Percentiles rank a stretch among this genome's conserved stretches.
phyloP scores from a whole-genome alignment of 305 asterid species.

The Plantago coronopus region DNA sequence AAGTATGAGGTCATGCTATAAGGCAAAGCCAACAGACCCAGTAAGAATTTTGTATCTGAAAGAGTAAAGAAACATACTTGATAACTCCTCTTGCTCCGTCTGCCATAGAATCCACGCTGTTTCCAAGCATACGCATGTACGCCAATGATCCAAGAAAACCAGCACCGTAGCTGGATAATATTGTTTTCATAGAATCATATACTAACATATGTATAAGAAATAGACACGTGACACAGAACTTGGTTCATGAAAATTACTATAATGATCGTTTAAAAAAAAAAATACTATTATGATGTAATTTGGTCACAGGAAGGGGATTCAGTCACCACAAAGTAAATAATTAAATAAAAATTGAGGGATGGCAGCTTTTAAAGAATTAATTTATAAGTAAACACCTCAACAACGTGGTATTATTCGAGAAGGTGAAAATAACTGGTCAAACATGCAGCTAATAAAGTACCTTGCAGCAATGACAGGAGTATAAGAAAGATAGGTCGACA shows the following conservation, averaged over 20 bases:
- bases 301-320: not conserved
- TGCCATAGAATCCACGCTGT: conserved; percentile 76
- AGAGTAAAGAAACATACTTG: conserved; percentile 46
- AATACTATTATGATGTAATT: not conserved
- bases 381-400: not conserved
- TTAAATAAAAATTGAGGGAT: conserved; percentile 1
- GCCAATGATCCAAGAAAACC: conserved; percentile 82
- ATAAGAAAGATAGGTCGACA: conserved; percentile 73
- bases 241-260: not conserved
- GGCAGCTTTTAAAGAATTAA: conserved; percentile 2
- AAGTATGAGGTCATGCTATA: no score
- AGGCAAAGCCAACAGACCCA: no score
- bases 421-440: not conserved
- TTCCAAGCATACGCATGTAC: conserved; percentile 94
- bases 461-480: conserved; percentile 80
- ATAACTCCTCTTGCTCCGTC: conserved; percentile 79
- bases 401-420: not conserved
- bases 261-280: no score
- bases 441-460: conserved; percentile 27
- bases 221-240: not conserved
- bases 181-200: conserved; percentile 11
- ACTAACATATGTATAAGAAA: conserved; percentile 4
- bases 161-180: conserved; percentile 61
- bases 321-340: not conserved
- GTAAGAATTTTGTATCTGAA: not conserved